Base-by-base conservation (phyloP, 176 grass and related monocot genomes). In the Urochloa ruziziensis region DNA sequence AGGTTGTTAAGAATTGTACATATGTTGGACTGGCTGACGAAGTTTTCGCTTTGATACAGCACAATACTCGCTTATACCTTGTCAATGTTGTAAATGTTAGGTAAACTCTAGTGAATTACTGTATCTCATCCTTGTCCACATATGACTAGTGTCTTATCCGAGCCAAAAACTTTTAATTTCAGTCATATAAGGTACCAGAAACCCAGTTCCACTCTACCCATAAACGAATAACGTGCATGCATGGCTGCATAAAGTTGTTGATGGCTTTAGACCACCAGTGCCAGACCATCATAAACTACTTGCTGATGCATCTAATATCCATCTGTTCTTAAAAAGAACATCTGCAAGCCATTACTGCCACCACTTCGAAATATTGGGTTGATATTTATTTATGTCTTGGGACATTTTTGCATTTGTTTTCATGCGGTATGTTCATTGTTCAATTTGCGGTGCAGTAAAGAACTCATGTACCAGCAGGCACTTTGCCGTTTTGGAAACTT, bases 391-490 rank as follows among this genome's bases (percentile, higher is more conserved):
- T 28, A 39, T 85, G 80, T 60, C 25, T 71, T 39, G 27, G 29
- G 6, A 70, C 19, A 34, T 40, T 82, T 24, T 82, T 16, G 62
- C 36, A 62, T 54, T 88, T 47, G 13, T 27, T 72, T 71, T 53
- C 17, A 23, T 75, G 21, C 80, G 46, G n/a, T 82, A 27, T 48
- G 25, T 46, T 76, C 16, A 75, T 57, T 56, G 69, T 83, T 72
- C n/a, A 87, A 56, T 84, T 44, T 82, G 16, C 57, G 13, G 47
- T 89, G 80, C 90, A 93, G 96, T 78, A 98, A 98, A 84, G 92
- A 95, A 88, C 90, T 95, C 56, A 98, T 98, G 95, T 95, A 91
- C 91, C 95, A 93, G 77, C 91, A 95, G 93, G 87, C 84, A 53
- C 54, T 95, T 54, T 78, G 89, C 44, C 91, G 96, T 52, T 98